Conservation (phyloP, 164 flowering plant species). For the Magnolia changhungtana region DNA sequence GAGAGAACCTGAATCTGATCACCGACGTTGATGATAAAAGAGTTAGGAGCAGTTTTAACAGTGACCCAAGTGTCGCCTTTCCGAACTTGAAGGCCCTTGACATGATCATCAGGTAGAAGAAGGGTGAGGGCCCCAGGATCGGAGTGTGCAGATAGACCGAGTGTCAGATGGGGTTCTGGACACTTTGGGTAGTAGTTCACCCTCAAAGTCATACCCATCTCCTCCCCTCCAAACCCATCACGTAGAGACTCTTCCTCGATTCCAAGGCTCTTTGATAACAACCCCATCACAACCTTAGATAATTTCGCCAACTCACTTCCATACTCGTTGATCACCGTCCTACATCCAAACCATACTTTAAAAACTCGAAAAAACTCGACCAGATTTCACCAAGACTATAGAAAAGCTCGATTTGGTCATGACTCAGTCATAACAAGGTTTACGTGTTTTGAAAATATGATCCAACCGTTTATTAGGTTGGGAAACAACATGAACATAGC, state of each 20-base stretch:
- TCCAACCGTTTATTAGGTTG: no score
- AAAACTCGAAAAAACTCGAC: no score
- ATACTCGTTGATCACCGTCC: slow-evolving; percentile 66
- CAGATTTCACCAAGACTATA: no score
- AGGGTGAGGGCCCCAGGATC: slow-evolving; percentile 91
- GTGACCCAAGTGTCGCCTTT: slow-evolving; percentile 59
- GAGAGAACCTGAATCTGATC: no score
- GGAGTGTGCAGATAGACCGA: slow-evolving; percentile 22
- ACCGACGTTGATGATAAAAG: no score
- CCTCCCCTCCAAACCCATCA: slow-evolving; percentile 65
- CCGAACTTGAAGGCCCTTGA: slow-evolving; percentile 70
- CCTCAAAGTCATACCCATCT: slow-evolving; percentile 68
- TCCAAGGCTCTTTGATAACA: slow-evolving; percentile 57
- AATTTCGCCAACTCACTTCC: slow-evolving; percentile 49
- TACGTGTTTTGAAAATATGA: no score
- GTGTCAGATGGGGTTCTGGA: slow-evolving; percentile 77
- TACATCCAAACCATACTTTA: slow-evolving; percentile 14
- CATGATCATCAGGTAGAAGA: slow-evolving; percentile 55
- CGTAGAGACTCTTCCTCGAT: slow-evolving; percentile 42
- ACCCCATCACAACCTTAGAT: slow-evolving; percentile 43
- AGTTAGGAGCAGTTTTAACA: slow-evolving; percentile 37
- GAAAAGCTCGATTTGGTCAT: no score
- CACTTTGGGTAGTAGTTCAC: slow-evolving; percentile 82
- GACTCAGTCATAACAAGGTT: no score
- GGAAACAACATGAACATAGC: no score